Evolutionary conservation across 2,329 filamentous ascomycete genomes (phyloP).

Genomic region (Drechslerella stenobrocha): DNA sequence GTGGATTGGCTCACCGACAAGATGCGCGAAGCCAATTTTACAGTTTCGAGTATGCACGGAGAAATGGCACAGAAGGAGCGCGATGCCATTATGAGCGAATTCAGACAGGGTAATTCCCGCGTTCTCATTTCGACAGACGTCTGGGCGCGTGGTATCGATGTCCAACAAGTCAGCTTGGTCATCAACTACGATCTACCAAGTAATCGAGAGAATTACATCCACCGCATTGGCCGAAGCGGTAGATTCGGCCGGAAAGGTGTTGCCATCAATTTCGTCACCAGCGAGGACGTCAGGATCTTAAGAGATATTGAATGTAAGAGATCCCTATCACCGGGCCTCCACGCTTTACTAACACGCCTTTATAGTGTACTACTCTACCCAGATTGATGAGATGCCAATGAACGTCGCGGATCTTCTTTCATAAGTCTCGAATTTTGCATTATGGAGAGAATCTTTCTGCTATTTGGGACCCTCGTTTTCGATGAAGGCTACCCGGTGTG

Average conservation of each 20-base stretch:
- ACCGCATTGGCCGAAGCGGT: slow-evolving; percentile 93
- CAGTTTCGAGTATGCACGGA: slow-evolving; percentile 96
- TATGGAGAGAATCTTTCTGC: slow-evolving; percentile 11
- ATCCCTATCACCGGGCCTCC: slow-evolving; percentile 50
- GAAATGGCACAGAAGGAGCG: slow-evolving; percentile 99
- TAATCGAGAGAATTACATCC: slow-evolving; percentile 99
- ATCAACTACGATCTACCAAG: slow-evolving; percentile 99
- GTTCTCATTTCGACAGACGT: slow-evolving; percentile 97
- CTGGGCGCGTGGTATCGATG: slow-evolving; percentile 97
- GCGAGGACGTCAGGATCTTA: slow-evolving; percentile 94
- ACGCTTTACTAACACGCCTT: slow-evolving; percentile 54
- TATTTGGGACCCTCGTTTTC: slow-evolving; percentile 15
- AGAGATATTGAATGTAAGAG: slow-evolving; percentile 84
- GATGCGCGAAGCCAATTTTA: slow-evolving; percentile 98
- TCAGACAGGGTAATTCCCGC: slow-evolving; percentile 91
- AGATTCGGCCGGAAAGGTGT: slow-evolving; percentile 98
- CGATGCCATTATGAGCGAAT: slow-evolving; percentile 99
- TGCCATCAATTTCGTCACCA: slow-evolving; percentile 99
- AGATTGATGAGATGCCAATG: slow-evolving; percentile 99
- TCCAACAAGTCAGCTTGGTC: slow-evolving; percentile 95
- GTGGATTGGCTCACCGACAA: slow-evolving; percentile 99
- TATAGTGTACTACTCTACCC: slow-evolving; percentile 86
- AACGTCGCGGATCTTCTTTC: slow-evolving; percentile 67
- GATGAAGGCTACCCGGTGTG: slow-evolving; percentile 45
- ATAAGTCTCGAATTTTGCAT: slow-evolving; percentile 28